Evolutionary conservation across 2,329 filamentous ascomycete species (phyloP).

Genomic region (Fusarium paranaense): DNA sequence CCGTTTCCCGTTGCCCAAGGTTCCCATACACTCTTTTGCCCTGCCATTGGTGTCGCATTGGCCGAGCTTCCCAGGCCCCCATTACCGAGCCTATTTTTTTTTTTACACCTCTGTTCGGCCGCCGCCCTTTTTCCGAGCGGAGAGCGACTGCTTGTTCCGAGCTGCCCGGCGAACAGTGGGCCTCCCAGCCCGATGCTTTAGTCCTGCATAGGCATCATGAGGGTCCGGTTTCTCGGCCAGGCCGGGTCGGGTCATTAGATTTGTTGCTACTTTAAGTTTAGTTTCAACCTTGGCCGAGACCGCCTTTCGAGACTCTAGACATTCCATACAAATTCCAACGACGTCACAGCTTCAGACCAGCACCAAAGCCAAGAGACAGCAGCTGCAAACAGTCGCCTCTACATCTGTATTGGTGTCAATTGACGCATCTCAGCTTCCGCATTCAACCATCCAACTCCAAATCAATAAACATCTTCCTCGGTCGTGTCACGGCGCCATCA

Average conservation of each 20-base stretch:
- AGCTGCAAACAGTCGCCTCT: neutral
- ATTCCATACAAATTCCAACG: constrained; percentile 12
- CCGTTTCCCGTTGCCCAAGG: constrained; percentile 24
- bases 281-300: neutral
- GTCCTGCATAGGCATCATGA: constrained; percentile 12
- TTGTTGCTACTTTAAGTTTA: constrained; percentile 17
- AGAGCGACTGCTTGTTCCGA: constrained; percentile 39
- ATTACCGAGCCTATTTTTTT: constrained; percentile 29
- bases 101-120: constrained; percentile 27
- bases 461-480: neutral
- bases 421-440: neutral
- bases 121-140: constrained; percentile 38
- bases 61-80: constrained; percentile 26
- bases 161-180: constrained; percentile 31
- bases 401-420: fast-evolving
- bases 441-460: neutral
- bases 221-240: constrained; percentile 14
- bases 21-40: constrained; percentile 23
- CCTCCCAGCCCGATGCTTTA: constrained; percentile 1
- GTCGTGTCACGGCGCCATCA: constrained; percentile 3
- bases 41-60: constrained; percentile 36
- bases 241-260: constrained; percentile 16
- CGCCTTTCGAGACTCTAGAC: neutral
- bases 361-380: neutral
- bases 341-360: constrained; percentile 22